Evolutionary conservation across 441 rosid species (phyloP).

Genomic region (Euphorbia corollata): DNA sequence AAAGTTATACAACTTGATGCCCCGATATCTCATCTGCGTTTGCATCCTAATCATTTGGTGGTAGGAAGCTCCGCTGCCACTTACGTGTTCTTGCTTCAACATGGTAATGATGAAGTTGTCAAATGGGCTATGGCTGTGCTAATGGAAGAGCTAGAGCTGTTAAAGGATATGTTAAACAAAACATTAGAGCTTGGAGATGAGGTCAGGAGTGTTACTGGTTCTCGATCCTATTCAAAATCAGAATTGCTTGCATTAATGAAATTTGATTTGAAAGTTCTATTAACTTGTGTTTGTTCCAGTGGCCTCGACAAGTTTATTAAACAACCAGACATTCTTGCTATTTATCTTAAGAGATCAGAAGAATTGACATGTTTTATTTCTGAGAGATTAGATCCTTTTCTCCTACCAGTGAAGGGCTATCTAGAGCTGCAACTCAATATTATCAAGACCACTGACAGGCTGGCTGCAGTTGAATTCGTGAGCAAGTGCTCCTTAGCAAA

Average conservation of each 20-base stretch:
- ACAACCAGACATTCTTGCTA: slow-evolving; percentile 49
- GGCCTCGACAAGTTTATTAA: slow-evolving; percentile 45
- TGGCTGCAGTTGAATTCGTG: slow-evolving; percentile 63
- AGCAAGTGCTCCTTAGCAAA: slow-evolving; percentile 44
- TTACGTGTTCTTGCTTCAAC: slow-evolving; percentile 90
- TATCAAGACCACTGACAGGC: slow-evolving; percentile 58
- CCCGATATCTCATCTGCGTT: slow-evolving; percentile 68
- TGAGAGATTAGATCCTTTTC: slow-evolving; percentile 75
- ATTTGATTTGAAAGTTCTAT: slow-evolving; percentile 85
- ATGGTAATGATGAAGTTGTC: slow-evolving; percentile 72
- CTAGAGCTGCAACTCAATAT: slow-evolving; percentile 75
- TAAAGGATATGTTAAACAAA: slow-evolving; percentile 55
- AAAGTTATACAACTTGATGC: slow-evolving; percentile 65
- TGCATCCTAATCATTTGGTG: slow-evolving; percentile 82
- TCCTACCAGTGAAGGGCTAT: slow-evolving; percentile 39
- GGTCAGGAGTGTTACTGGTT: slow-evolving; percentile 27
- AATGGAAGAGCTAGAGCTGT: slow-evolving; percentile 56
- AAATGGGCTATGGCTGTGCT: slow-evolving; percentile 55
- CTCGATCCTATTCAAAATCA: slow-evolving; percentile 45
- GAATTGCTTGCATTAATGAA: slow-evolving; percentile 70
- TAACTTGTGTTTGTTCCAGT: slow-evolving; percentile 55
- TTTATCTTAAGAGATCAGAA: slow-evolving; percentile 70
- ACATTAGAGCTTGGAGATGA: slow-evolving; percentile 34
- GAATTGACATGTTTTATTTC: slow-evolving; percentile 51
- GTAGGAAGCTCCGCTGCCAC: slow-evolving; percentile 92